Evolutionary conservation across 768 basidiomycete genomes (phyloP).

Genomic region (Auriscalpium vulgare): DNA sequence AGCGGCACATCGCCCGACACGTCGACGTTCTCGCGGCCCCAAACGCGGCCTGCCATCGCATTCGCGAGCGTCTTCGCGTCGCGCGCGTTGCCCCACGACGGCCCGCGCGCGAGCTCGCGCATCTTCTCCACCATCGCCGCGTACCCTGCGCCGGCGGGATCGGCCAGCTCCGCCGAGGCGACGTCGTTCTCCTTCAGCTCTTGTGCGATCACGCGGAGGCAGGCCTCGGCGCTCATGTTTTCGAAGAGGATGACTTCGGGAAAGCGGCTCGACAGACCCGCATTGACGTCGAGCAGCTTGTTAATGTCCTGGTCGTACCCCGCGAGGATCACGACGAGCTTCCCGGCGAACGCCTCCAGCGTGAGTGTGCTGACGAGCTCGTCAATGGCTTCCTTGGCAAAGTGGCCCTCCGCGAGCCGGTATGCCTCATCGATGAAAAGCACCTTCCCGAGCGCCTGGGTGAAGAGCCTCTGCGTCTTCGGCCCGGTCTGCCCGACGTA

Average conservation of each 20-base stretch:
- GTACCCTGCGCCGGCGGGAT: constrained; percentile 23
- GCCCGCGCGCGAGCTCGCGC: constrained; percentile 32
- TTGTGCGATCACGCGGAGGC: constrained; percentile 40
- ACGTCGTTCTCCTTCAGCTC: constrained; percentile 40
- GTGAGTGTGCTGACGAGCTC: constrained; percentile 61
- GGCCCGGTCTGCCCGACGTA: constrained; percentile 70
- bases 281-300: constrained; percentile 45
- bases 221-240: constrained; percentile 41
- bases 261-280: constrained; percentile 62
- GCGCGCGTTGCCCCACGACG: constrained; percentile 64
- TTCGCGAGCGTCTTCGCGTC: constrained; percentile 51
- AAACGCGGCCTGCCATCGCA: constrained; percentile 36
- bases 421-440: constrained; percentile 72
- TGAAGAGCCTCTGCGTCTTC: constrained; percentile 50
- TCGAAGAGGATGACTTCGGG: constrained; percentile 49
- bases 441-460: constrained; percentile 59
- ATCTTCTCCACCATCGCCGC: constrained; percentile 32
- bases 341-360: constrained; percentile 44
- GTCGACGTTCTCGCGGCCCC: constrained; percentile 17
- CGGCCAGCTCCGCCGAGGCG: constrained; percentile 27
- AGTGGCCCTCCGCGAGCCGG: constrained; percentile 49
- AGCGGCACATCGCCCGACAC: constrained; percentile 8
- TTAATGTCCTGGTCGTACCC: constrained; percentile 69
- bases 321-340: constrained; percentile 60
- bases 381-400: constrained; percentile 66